A percentile compares a stretch with the other conserved stretches of the same genome.
Conservation (phyloP, 1,284 basidiomycete genomes). For the Ustilago hordei region DNA sequence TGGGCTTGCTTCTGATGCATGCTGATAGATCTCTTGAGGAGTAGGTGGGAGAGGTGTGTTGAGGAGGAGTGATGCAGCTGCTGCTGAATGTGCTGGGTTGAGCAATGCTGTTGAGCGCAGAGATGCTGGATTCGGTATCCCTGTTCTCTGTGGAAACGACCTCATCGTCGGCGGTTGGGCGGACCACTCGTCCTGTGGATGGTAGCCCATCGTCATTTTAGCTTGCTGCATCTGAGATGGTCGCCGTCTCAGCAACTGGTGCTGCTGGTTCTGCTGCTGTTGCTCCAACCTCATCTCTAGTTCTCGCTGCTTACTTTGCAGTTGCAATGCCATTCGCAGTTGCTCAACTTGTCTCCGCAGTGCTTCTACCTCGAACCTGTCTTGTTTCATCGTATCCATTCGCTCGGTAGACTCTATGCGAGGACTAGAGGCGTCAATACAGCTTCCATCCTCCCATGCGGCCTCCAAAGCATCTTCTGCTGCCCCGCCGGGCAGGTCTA, state of each 20-base stretch:
- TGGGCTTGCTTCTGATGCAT: background rate
- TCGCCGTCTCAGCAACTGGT: background rate
- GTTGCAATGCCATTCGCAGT: conserved; percentile 42
- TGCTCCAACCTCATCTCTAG: conserved; percentile 4
- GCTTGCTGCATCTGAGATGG: conserved; percentile 7
- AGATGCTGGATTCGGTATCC: background rate
- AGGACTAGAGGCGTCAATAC: conserved; percentile 18
- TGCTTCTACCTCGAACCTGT: conserved; percentile 37
- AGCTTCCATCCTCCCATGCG: conserved; percentile 38
- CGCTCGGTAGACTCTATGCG: background rate
- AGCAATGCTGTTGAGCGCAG: background rate
- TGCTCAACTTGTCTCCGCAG: conserved; percentile 44
- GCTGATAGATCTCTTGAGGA: background rate
- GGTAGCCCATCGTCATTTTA: background rate
- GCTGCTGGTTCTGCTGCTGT: conserved; percentile 4
- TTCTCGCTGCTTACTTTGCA: conserved; percentile 26
- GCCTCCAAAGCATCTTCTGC: conserved; percentile 18
- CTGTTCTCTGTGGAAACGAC: background rate
- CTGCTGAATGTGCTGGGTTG: conserved; percentile 9
- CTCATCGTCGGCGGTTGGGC: background rate
- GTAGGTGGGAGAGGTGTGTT: background rate
- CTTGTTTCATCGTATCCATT: background rate
- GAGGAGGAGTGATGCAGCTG: conserved; percentile 2
- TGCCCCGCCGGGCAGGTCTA: background rate
- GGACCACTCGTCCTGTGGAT: background rate